Conservation (phyloP, 495 filamentous ascomycete genomes). For the Penicillium paxilli region DNA sequence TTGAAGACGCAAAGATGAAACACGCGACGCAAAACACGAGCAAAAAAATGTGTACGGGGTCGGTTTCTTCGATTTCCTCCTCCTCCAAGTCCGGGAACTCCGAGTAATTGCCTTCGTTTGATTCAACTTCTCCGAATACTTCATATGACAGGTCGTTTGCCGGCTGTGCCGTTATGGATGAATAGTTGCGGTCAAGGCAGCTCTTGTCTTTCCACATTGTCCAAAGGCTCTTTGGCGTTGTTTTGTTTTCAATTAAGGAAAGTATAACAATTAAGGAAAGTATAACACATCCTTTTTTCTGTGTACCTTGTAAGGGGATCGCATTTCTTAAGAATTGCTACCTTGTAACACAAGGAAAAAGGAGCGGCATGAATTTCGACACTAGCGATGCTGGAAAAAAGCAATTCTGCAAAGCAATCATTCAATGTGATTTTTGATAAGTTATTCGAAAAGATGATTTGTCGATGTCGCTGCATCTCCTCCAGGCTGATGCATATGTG, state of each 20-base stretch:
- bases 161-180: background rate
- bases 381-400: background rate
- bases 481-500: background rate
- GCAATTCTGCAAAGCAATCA: background rate
- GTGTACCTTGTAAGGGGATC: background rate
- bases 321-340: background rate
- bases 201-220: constrained; percentile 13
- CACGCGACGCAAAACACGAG: background rate
- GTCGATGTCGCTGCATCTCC: background rate
- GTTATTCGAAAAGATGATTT: background rate
- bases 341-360: background rate
- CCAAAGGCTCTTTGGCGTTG: too few species aligned
- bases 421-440: background rate
- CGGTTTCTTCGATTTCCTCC: background rate
- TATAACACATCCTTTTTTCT: too few species aligned
- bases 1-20: background rate
- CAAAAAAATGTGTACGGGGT: background rate
- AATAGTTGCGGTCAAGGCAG: constrained; percentile 8
- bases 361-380: background rate
- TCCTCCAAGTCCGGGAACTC: background rate
- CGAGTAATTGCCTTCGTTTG: background rate
- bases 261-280: too few species aligned
- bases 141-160: background rate
- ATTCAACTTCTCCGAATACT: background rate
- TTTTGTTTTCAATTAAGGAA: too few species aligned